Evolutionary conservation across 2,329 filamentous ascomycete genomes (phyloP).

Genomic region (Aspergillus udagawae): DNA sequence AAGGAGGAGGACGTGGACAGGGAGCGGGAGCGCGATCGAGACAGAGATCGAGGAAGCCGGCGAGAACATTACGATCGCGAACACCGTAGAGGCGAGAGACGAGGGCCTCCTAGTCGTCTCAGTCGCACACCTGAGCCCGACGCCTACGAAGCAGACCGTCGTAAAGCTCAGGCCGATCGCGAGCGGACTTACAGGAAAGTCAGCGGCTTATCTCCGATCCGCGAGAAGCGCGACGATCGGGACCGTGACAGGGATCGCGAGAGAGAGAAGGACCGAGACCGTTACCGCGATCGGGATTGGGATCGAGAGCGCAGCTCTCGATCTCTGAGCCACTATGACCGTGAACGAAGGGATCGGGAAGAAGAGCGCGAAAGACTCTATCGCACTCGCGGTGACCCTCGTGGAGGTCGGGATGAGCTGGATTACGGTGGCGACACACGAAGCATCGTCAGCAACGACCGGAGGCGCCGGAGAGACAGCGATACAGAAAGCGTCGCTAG

Average conservation of each 20-base stretch:
- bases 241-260: constrained; percentile 35
- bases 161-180: constrained; percentile 87
- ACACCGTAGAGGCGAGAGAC: constrained; percentile 45
- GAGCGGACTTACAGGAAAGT: constrained; percentile 90
- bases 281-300: constrained; percentile 35
- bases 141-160: constrained; percentile 90
- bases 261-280: constrained; percentile 36
- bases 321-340: constrained; percentile 58
- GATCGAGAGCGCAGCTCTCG: constrained; percentile 33
- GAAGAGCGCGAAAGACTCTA: constrained; percentile 86
- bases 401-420: constrained; percentile 77
- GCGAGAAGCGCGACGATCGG: constrained; percentile 33
- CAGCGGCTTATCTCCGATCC: constrained; percentile 55
- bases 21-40: constrained; percentile 51
- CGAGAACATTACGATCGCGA: constrained; percentile 56
- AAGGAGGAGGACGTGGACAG: constrained; percentile 77
- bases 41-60: constrained; percentile 42
- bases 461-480: constrained; percentile 74
- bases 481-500: constrained; percentile 61
- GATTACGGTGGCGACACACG: constrained; percentile 75
- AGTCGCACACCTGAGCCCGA: constrained; percentile 90
- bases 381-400: constrained; percentile 73
- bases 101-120: constrained; percentile 50
- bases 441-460: constrained; percentile 58
- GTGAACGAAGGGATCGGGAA: constrained; percentile 82